phyloP scores from a whole-genome alignment of 352 stramenopile species.

The Phytophthora colocasiae region DNA sequence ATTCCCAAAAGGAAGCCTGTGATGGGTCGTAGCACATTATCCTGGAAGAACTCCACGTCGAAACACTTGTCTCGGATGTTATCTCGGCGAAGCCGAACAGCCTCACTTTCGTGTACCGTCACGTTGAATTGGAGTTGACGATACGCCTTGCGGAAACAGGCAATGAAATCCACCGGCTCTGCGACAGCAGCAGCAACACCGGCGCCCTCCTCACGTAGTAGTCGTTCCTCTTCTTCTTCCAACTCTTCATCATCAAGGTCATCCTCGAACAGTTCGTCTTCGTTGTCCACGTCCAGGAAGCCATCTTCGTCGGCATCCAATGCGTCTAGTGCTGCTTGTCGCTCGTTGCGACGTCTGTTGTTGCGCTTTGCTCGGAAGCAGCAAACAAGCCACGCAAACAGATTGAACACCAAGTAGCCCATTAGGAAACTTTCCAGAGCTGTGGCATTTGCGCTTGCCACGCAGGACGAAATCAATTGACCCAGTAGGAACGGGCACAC shows the following conservation, averaged over 20 bases:
- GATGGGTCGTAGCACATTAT: slow-evolving; percentile 69
- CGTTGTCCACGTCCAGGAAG: slow-evolving; percentile 45
- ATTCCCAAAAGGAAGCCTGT: slow-evolving; percentile 53
- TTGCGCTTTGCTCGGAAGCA: slow-evolving; percentile 66
- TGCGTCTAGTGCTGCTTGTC: slow-evolving; percentile 43
- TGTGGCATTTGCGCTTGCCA: slow-evolving; percentile 53
- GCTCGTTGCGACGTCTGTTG: slow-evolving; percentile 46
- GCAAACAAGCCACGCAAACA: slow-evolving; percentile 78
- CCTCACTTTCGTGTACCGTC: slow-evolving; percentile 76
- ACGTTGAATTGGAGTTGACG: slow-evolving; percentile 77
- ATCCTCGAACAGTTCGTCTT: slow-evolving; percentile 50
- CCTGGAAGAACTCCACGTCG: slow-evolving; percentile 69
- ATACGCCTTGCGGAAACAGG: slow-evolving; percentile 65
- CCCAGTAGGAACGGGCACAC: slow-evolving; percentile 78
- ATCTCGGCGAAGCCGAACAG: slow-evolving; percentile 60
- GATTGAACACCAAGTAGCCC: slow-evolving; percentile 80
- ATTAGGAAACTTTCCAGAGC: slow-evolving; percentile 76
- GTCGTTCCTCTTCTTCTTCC: slow-evolving; percentile 42
- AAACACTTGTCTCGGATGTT: slow-evolving; percentile 77
- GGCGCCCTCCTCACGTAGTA: slow-evolving; percentile 15
- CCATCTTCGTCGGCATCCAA: slow-evolving; percentile 45
- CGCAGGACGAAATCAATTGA: slow-evolving; percentile 60
- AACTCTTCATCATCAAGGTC: slow-evolving; percentile 43
- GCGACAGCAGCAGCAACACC: slow-evolving; percentile 11
- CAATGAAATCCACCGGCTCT: slow-evolving; percentile 55